Conservation (phyloP, 805 yeast species). For the Suhomyces prunicola region DNA sequence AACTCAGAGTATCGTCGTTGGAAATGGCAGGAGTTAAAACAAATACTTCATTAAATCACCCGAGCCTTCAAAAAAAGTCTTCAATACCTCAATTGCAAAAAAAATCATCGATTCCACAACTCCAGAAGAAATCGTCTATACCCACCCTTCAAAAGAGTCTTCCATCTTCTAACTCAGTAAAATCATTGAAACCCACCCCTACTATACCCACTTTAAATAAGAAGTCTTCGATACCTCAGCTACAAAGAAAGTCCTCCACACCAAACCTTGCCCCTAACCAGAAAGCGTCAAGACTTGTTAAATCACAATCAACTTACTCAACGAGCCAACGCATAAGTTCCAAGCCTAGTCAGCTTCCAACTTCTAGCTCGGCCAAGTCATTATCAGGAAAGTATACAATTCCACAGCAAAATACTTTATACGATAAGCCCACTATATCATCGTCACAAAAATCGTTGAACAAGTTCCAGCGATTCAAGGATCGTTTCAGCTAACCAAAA, state of each 20-base stretch:
- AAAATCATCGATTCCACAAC: constrained; percentile 16
- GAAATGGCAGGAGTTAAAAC: constrained; percentile 33
- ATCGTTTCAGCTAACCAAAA: constrained; percentile 20
- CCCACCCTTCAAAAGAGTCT: constrained; percentile 14
- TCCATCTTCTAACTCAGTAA: constrained; percentile 11
- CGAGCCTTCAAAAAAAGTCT: constrained; percentile 15
- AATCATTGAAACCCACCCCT: constrained; percentile 3
- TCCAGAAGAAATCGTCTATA: constrained; percentile 15
- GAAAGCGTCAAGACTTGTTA: background rate
- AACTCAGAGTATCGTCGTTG: constrained; percentile 26
- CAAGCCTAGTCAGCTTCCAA: background rate
- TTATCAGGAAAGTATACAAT: constrained; percentile 14
- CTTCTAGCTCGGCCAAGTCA: constrained; percentile 2
- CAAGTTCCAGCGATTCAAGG: constrained; percentile 34
- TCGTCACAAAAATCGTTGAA: constrained; percentile 26
- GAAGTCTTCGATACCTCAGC: constrained; percentile 4
- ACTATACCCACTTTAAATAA: constrained; percentile 8
- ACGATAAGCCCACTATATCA: constrained; percentile 40
- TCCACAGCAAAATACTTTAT: constrained; percentile 26
- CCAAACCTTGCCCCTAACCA: background rate
- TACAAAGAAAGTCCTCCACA: constrained; percentile 3
- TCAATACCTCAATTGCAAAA: constrained; percentile 14
- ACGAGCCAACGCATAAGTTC: background rate
- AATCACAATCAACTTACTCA: background rate
- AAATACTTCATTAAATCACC: constrained; percentile 6